Conservation (phyloP, 2,329 filamentous ascomycete genomes). For the Fusarium sp. region DNA sequence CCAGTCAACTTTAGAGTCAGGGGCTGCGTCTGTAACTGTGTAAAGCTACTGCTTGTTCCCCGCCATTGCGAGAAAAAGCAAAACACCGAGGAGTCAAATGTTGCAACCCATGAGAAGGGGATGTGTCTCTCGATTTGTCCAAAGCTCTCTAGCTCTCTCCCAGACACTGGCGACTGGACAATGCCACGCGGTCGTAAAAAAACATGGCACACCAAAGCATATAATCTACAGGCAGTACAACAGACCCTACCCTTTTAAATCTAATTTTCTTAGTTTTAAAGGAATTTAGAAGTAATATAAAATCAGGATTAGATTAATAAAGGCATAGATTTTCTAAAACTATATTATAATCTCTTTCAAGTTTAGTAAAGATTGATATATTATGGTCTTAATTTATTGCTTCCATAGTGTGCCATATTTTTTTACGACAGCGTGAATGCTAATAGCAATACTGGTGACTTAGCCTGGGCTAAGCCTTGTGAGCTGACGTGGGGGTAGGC, state of each 20-base stretch:
- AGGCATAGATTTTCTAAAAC: no score
- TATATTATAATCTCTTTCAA: no score
- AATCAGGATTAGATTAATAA: no score
- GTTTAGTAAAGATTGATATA: no score
- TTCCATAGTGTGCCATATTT: no score
- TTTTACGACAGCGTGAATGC: no score
- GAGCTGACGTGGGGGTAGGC: conserved; percentile 37
- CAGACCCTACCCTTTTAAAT: no score
- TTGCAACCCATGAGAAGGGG: conserved; percentile 21
- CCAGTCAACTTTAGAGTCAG: conserved; percentile 29
- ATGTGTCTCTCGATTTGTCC: conserved; percentile 14
- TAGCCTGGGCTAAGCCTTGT: conserved; percentile 30
- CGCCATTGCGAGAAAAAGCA: conserved; percentile 42
- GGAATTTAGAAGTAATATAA: no score
- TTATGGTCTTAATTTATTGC: no score
- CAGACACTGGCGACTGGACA: conserved; percentile 30
- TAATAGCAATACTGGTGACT: conserved; percentile 17
- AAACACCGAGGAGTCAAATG: conserved; percentile 26
- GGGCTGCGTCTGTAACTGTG: conserved; percentile 32
- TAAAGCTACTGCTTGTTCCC: conserved; percentile 29
- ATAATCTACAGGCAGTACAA: no score
- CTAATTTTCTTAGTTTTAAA: no score
- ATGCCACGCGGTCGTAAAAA: not conserved
- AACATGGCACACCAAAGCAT: no score
- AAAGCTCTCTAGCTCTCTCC: conserved; percentile 4